Evolutionary conservation across 1,284 basidiomycete genomes (phyloP).

Genomic region (Puccinia coronata): DNA sequence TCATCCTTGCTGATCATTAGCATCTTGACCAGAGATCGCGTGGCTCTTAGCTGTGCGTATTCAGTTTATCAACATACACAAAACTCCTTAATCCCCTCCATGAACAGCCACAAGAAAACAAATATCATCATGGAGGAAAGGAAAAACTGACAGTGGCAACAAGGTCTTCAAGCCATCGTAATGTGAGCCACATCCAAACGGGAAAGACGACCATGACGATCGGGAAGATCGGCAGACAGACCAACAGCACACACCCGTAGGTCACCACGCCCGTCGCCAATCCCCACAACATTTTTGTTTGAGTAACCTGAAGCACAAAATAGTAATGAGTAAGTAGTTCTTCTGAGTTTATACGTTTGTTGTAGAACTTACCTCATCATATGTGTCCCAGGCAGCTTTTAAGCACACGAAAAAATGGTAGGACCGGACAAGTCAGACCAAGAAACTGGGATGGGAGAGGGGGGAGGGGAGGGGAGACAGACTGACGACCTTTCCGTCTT

Average conservation of each 20-base stretch:
- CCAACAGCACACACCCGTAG: conserved; percentile 64
- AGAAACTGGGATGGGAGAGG: background rate
- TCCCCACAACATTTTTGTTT: conserved; percentile 81
- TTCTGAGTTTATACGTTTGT: background rate
- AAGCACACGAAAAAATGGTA: conserved; percentile 58
- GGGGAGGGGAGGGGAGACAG: background rate
- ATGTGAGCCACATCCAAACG: conserved; percentile 76
- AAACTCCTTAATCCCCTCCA: too few relatives aligned
- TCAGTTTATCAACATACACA: background rate
- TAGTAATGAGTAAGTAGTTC: background rate
- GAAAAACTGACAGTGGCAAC: conserved; percentile 64
- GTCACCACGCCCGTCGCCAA: conserved; percentile 70
- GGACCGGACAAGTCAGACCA: conserved; percentile 37
- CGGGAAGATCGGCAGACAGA: conserved; percentile 67
- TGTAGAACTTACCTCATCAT: conserved; percentile 28
- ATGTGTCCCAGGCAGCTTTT: conserved; percentile 52
- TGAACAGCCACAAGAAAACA: too few relatives aligned
- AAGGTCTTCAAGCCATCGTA: conserved; percentile 81
- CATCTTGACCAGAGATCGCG: conserved; percentile 67
- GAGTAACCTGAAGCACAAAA: conserved; percentile 66
- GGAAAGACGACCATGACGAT: conserved; percentile 68
- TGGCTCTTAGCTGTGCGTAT: conserved; percentile 65
- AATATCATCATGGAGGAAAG: too few relatives aligned
- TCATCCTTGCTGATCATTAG: conserved; percentile 67
- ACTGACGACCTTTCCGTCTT: conserved; percentile 24